These are phyloP conservation scores for Suillus occidentalis DNA, from an alignment of 768 basidiomycete species.

Conservation along the genomic window DNA sequence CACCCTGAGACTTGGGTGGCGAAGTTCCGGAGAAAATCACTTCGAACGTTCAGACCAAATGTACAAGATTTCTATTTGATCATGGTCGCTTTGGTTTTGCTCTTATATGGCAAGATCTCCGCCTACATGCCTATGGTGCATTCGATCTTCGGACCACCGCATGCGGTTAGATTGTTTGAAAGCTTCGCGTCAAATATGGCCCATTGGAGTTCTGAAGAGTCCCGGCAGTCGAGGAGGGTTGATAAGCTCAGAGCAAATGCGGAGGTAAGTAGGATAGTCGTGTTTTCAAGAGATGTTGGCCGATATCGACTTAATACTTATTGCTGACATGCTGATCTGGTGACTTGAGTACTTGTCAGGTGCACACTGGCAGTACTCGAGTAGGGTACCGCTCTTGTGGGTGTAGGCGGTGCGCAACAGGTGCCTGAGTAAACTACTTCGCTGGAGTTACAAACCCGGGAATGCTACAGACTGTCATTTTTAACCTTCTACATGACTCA, in stretches of 20 bases:
- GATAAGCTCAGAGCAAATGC: not conserved
- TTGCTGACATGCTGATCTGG: no score
- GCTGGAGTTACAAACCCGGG: not conserved
- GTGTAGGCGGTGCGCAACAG: not conserved
- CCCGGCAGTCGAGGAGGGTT: not conserved
- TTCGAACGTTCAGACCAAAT: not conserved
- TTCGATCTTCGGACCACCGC: no score
- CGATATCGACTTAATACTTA: no score
- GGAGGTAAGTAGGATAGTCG: not conserved
- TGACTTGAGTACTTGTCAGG: not conserved
- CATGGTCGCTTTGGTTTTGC: no score
- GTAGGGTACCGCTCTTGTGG: not conserved
- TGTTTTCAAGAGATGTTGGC: not conserved
- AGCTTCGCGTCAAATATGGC: not conserved
- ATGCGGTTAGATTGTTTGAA: not conserved
- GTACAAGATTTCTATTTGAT: not conserved
- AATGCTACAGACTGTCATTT: not conserved
- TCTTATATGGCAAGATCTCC: not conserved
- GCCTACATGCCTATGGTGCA: not conserved
- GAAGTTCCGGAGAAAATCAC: not conserved
- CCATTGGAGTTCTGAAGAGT: not conserved
- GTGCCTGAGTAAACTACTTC: not conserved
- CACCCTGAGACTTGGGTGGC: constrained; percentile 5
- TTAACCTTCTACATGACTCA: no score
- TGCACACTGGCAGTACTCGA: not conserved